Evolutionary conservation across 768 basidiomycete species (phyloP).

Genomic region (Stropharia rugosoannulata): DNA sequence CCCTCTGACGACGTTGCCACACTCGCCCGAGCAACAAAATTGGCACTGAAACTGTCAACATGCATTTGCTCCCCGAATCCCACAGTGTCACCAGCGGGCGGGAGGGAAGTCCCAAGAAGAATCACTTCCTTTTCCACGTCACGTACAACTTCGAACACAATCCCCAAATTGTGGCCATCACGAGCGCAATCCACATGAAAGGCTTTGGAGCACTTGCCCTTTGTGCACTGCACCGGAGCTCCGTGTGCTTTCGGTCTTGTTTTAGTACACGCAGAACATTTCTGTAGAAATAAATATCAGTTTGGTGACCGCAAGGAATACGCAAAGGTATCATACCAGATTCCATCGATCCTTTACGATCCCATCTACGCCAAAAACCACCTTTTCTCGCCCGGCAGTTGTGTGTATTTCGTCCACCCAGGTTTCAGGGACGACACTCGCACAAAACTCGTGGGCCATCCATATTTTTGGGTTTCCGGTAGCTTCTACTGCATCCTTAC

Average conservation of each 20-base stretch:
- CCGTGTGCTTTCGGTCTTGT: slow-evolving; percentile 65
- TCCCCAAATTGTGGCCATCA: slow-evolving; percentile 47
- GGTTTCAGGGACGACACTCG: slow-evolving; percentile 83
- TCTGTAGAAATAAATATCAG: slow-evolving; percentile 45
- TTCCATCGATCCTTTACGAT: slow-evolving; percentile 94
- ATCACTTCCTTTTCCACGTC: slow-evolving; percentile 85
- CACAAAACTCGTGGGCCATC: slow-evolving; percentile 83
- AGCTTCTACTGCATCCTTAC: slow-evolving; percentile 52
- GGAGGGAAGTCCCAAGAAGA: slow-evolving; percentile 41
- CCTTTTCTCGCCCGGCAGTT: slow-evolving; percentile 42
- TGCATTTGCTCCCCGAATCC: not conserved
- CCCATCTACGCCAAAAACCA: slow-evolving; percentile 82
- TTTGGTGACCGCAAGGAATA: not conserved
- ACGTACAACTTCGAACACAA: slow-evolving; percentile 59
- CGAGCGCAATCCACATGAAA: slow-evolving; percentile 93
- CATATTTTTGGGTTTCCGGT: slow-evolving; percentile 48
- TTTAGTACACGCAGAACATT: slow-evolving; percentile 87
- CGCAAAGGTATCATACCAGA: slow-evolving; percentile 55
- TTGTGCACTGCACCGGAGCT: slow-evolving; percentile 89
- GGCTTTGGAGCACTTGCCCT: slow-evolving; percentile 90
- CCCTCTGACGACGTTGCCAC: slow-evolving; percentile 6
- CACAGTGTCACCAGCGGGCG: slow-evolving; percentile 5
- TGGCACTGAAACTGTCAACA: not conserved
- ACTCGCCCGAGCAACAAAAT: not conserved
- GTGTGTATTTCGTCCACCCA: slow-evolving; percentile 73